Percentiles rank a stretch among this genome's conserved stretches.
Evolutionary conservation across 148 eudicot genomes (phyloP).

Genomic region (Persicaria tinctoria): DNA sequence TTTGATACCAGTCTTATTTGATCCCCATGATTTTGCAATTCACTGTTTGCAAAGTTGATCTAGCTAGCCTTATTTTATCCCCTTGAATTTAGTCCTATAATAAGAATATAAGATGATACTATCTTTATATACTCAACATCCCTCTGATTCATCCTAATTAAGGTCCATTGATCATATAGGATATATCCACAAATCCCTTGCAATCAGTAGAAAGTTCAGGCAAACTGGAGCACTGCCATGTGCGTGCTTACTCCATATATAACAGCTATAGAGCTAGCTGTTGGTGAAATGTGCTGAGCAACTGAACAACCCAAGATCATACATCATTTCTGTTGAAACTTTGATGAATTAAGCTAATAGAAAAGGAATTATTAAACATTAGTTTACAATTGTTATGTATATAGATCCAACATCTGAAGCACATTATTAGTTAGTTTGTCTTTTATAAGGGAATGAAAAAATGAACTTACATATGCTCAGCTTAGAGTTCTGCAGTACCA

Average conservation of each 20-base stretch:
- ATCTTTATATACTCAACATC: too few relatives aligned
- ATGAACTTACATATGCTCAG: not conserved
- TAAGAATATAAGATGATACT: too few relatives aligned
- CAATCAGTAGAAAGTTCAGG: not conserved
- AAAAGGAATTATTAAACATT: not conserved
- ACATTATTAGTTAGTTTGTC: not conserved
- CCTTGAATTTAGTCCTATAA: too few relatives aligned
- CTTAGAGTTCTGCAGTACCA: not conserved
- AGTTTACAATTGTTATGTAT: not conserved
- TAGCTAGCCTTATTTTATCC: too few relatives aligned
- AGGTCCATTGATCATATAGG: not conserved
- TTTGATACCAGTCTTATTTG: not conserved
- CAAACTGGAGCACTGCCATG: not conserved
- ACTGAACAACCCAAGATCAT: not conserved
- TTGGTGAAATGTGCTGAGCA: not conserved
- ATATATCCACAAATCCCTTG: not conserved
- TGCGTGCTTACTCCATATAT: not conserved
- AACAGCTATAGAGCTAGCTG: not conserved
- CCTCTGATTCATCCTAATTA: too few relatives aligned
- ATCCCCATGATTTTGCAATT: not conserved
- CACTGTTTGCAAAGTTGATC: not conserved
- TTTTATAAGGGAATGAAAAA: not conserved
- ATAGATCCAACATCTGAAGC: slow-evolving; percentile 4
- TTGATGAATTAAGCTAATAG: not conserved
- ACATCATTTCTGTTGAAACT: not conserved